These are phyloP conservation scores for Exophiala sp. DNA, from an alignment of 2,329 filamentous ascomycete genomes.

Conservation along the genomic window DNA sequence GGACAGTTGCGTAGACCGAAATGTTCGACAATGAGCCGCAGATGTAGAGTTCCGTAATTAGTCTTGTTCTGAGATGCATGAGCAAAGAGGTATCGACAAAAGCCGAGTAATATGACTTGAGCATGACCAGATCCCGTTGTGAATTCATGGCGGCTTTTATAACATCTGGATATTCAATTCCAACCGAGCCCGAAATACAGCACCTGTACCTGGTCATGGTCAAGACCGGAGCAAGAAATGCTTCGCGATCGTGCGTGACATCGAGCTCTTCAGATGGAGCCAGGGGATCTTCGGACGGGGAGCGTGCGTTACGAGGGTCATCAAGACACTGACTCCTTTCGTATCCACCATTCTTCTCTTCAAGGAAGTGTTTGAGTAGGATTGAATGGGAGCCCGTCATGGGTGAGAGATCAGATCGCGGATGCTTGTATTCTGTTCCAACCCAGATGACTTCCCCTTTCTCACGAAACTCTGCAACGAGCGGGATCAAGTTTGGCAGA, in stretches of 20 bases:
- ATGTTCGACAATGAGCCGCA: constrained; percentile 84
- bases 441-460: constrained; percentile 80
- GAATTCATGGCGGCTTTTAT: constrained; percentile 50
- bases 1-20: constrained; percentile 83
- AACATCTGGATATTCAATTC: constrained; percentile 50
- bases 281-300: constrained; percentile 15
- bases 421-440: constrained; percentile 67
- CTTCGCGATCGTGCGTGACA: constrained; percentile 38
- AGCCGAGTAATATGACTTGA: constrained; percentile 84
- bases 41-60: constrained; percentile 85
- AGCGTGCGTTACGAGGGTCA: constrained; percentile 10
- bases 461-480: constrained; percentile 70
- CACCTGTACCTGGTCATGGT: constrained; percentile 33
- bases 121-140: constrained; percentile 51
- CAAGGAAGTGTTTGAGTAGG: constrained; percentile 20
- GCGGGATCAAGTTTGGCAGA: constrained; percentile 60
- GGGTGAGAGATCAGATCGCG: constrained; percentile 54
- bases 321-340: constrained; percentile 12
- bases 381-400: constrained; percentile 46
- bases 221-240: constrained; percentile 34
- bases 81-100: constrained; percentile 73
- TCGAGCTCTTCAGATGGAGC: constrained; percentile 10
- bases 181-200: constrained; percentile 39
- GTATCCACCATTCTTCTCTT: constrained; percentile 2
- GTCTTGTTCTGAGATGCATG: constrained; percentile 72